A percentile compares a stretch with the other conserved stretches of the same genome.
Conservation (phyloP, 2,329 filamentous ascomycete genomes). For the Trichoderma atrobrunneum region DNA sequence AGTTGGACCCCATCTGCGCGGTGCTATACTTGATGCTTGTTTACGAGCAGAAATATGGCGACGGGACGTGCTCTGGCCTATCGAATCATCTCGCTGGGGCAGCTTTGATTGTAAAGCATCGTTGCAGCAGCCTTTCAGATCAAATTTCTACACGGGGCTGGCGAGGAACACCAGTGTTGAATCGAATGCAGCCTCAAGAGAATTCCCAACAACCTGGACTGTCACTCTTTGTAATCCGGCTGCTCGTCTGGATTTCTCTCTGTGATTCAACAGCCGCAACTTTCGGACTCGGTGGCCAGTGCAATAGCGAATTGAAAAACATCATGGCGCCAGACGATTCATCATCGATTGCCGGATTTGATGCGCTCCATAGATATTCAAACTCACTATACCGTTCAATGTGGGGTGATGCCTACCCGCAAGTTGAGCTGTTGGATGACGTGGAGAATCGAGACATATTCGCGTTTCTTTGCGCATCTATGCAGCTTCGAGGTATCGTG, state of each 20-base stretch:
- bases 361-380: constrained; percentile 33
- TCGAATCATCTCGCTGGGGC: constrained; percentile 34
- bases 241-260: constrained; percentile 34
- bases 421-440: constrained; percentile 35
- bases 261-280: constrained; percentile 32
- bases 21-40: constrained; percentile 37
- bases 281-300: constrained; percentile 33
- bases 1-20: constrained; percentile 33
- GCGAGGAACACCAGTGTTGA: constrained; percentile 15
- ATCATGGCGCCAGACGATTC: constrained; percentile 18
- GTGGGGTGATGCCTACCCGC: constrained; percentile 35
- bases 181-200: neutral
- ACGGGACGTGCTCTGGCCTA: constrained; percentile 31
- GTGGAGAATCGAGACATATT: constrained; percentile 36
- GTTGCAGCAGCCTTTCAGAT: constrained; percentile 22
- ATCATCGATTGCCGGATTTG: constrained; percentile 25
- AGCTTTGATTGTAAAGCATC: constrained; percentile 31
- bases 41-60: constrained; percentile 40
- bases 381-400: constrained; percentile 33
- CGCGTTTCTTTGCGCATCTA: constrained; percentile 30
- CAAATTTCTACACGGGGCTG: neutral
- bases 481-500: constrained; percentile 33
- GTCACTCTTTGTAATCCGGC: constrained; percentile 34
- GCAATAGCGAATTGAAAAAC: constrained; percentile 28
- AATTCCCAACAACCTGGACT: constrained; percentile 18